phyloP scores from a whole-genome alignment of 164 flowering plant species.

The Litsea cubeba region DNA sequence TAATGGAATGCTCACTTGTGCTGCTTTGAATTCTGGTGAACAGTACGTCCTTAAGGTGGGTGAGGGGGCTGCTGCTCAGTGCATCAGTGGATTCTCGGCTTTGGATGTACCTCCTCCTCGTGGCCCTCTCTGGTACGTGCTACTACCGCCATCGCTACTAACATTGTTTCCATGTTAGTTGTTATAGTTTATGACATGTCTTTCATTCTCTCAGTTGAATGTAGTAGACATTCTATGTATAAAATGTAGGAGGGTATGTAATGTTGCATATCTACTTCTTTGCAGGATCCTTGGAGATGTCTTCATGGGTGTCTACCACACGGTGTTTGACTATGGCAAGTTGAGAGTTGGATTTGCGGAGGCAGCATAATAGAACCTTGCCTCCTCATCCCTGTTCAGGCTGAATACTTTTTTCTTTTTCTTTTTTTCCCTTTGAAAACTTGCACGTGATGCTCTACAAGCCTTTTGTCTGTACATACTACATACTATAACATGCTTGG shows the following conservation, averaged over 20 bases:
- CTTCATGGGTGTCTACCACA: conserved; percentile 53
- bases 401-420: too few relatives aligned
- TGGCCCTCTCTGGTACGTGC: conserved; percentile 60
- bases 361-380: conserved; percentile 23
- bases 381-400: too few relatives aligned
- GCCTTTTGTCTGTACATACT: too few relatives aligned
- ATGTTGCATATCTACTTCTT: not conserved
- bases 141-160: not conserved
- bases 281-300: conserved; percentile 55
- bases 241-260: not conserved
- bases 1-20: too few relatives aligned
- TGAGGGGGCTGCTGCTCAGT: conserved; percentile 54
- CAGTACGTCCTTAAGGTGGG: conserved; percentile 71
- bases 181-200: too few relatives aligned
- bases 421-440: too few relatives aligned
- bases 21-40: too few relatives aligned
- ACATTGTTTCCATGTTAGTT: not conserved
- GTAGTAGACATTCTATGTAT: not conserved
- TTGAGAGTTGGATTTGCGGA: conserved; percentile 47
- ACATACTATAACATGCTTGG: too few relatives aligned
- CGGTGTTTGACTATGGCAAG: conserved; percentile 45
- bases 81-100: conserved; percentile 72
- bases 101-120: conserved; percentile 68
- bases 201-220: not conserved
- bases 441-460: too few relatives aligned